Evolutionary conservation across 2,329 filamentous ascomycete genomes (phyloP), one percentile per base, ranked within the genome.

Genomic region (Curvularia sp.): DNA sequence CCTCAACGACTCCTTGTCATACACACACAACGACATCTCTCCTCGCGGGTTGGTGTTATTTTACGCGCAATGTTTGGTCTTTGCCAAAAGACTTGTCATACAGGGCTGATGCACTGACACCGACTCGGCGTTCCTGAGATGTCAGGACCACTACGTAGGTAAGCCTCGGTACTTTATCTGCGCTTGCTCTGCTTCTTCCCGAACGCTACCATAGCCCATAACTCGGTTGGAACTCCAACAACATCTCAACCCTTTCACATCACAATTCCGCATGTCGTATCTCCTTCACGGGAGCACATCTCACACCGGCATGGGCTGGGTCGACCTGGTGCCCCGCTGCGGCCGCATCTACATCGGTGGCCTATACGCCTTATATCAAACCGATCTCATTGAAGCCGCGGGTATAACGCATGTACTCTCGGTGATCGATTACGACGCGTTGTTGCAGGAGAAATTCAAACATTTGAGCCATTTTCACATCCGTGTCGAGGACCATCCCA

Each of bases 301-400:
- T 39, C 64, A 70, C 59, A 72, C 69, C 48, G 65, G 64, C 28
- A 75, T 78, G 72, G 76, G 76, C 55, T 77, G 74, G 72, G 69
- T 80, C 23, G 78, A 79, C 50, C 65, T 62, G 18, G 67, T 80
- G 6, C 78, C 78, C 0, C 66, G 71, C 5, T 66, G 70, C 3
- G 66, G 69, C 3, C 70, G 70, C 18, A 68, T 79, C 28, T 78
- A 76, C 70, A 79, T 80, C 48, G 78, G 78, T 56, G 78, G 78
- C 28, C 67, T 80, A 3, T 75, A 78, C 55, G 78, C 78, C 1
- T 64, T 80, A 2, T 79, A 80, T 61, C 74, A 78, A 57, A 73
- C 72, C 2, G 70, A 77, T 58, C 67, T 78, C 8, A 72, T 76
- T 49, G 53, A 60, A 9, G 61, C 64, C 3, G 71, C 71, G 2